Base-by-base conservation (phyloP, 352 stramenopile genomes). In the Globisporangium paroecandrum region DNA sequence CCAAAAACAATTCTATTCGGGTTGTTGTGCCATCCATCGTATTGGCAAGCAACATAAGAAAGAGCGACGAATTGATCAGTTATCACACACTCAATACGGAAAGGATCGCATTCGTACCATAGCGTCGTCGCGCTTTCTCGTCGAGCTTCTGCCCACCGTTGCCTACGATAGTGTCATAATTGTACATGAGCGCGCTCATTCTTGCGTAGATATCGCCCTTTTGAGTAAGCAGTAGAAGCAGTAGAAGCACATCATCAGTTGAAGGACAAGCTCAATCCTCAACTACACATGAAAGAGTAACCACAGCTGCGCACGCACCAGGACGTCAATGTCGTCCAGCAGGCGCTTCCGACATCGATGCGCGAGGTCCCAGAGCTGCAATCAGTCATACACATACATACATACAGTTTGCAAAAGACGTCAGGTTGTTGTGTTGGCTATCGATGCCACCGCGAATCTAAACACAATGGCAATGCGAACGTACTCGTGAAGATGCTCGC, bases 291-390 rank as follows among this genome's bases (percentile, higher is more conserved):
- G 25, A 15, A 8, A 46, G 25, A 55, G 34, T 15, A 68, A 46
- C n/a, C 18, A 24, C 6, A 18, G 18, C 7, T 10, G 22, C 13
- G 5, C 68, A 38, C 77, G 58, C 34, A 91, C 82, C 69, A 93
- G 73, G 4, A 47, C 56, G 36, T 83, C 74, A 8, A 90, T 65
- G 27, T 89, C 78, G 54, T 81, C 66, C 46, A 85, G 69, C 25
- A 93, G 64, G 6, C 82, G 69, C 64, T 76, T 86, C 32, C 78
- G 77, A 65, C 79, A 89, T 55, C 83, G 78, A 69, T 93, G 85
- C 43, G 85, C 85, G 34, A 91, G 69, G 32, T 91, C 83, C 79
- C 82, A 90, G 27, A 93, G 62, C 85, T 91, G 54, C 32, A 59
- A 20, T 25, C 66, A 47, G 36, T 49, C 4, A 49, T 4, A 54